phyloP scores from a whole-genome alignment of 1,284 basidiomycete genomes.

The Trichosporon ovoides region DNA sequence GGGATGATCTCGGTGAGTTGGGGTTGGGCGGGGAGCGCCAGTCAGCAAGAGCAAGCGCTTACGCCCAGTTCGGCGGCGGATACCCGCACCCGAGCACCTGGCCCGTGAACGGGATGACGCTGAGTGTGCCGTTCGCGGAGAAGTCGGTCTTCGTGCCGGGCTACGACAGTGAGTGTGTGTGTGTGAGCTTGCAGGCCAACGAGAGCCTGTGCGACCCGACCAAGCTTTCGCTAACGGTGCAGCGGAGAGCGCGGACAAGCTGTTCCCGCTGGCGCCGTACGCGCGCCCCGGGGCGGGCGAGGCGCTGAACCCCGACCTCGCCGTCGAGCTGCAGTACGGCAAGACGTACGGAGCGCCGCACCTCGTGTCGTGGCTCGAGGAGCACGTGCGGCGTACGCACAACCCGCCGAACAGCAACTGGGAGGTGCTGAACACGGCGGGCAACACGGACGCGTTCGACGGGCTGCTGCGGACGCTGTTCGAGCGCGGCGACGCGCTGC shows the following conservation, averaged over 20 bases:
- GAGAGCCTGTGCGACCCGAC: background rate
- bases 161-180: slow-evolving; percentile 30
- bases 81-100: slow-evolving; percentile 36
- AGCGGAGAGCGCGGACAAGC: slow-evolving; percentile 23
- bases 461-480: slow-evolving; percentile 30
- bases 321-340: slow-evolving; percentile 34
- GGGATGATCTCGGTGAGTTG: slow-evolving; percentile 27
- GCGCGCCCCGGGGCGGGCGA: slow-evolving; percentile 23
- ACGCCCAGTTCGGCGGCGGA: slow-evolving; percentile 33
- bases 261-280: slow-evolving; percentile 27
- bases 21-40: background rate
- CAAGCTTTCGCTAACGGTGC: background rate
- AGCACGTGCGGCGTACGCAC: slow-evolving; percentile 32
- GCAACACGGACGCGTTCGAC: slow-evolving; percentile 40
- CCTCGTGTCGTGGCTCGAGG: slow-evolving; percentile 30
- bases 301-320: slow-evolving; percentile 28
- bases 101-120: slow-evolving; percentile 40
- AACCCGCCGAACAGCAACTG: slow-evolving; percentile 32
- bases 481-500: slow-evolving; percentile 33
- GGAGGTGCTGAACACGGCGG: slow-evolving; percentile 33
- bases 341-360: slow-evolving; percentile 32
- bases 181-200: no score
- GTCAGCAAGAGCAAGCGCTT: no score
- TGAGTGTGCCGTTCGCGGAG: slow-evolving; percentile 34
- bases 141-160: slow-evolving; percentile 38